Percentiles rank a stretch among this genome's conserved stretches.
These are phyloP conservation scores for Aphanomyces cochlioides DNA, from an alignment of 352 stramenopile genomes.

Conservation along the genomic window DNA sequence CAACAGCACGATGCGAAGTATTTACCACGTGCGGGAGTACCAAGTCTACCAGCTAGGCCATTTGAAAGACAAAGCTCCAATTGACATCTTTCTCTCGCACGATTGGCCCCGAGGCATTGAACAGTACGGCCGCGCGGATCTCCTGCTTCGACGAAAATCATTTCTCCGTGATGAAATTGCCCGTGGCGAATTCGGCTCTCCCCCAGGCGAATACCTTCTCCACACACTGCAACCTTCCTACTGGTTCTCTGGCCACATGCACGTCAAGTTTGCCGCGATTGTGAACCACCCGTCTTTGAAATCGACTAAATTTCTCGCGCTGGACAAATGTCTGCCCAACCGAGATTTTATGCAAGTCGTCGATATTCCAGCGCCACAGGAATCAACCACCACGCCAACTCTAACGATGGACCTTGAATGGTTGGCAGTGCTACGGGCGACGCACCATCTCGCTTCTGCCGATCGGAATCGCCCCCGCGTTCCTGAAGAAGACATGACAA, in stretches of 20 bases:
- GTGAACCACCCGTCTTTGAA: slow-evolving; percentile 66
- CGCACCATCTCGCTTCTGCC: slow-evolving; percentile 81
- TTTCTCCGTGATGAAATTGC: slow-evolving; percentile 95
- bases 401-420: slow-evolving; percentile 94
- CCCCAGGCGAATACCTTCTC: slow-evolving; percentile 90
- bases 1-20: slow-evolving; percentile 82
- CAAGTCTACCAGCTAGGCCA: slow-evolving; percentile 91
- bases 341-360: slow-evolving; percentile 95
- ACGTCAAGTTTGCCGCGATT: slow-evolving; percentile 97
- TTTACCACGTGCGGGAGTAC: slow-evolving; percentile 95
- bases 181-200: slow-evolving; percentile 91
- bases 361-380: slow-evolving; percentile 48
- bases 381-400: slow-evolving; percentile 38
- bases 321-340: slow-evolving; percentile 98
- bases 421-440: slow-evolving; percentile 91
- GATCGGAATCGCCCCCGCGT: slow-evolving; percentile 63
- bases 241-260: slow-evolving; percentile 98
- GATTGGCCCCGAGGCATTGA: slow-evolving; percentile 98
- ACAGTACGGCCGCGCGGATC: slow-evolving; percentile 88
- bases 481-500: slow-evolving; percentile 64
- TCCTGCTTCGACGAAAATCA: slow-evolving; percentile 90
- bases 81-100: slow-evolving; percentile 96
- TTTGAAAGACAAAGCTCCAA: slow-evolving; percentile 40
- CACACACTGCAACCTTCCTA: slow-evolving; percentile 87
- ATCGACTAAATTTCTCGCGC: slow-evolving; percentile 93